phyloP scores from a whole-genome alignment of 2,329 filamentous ascomycete species.

The Ophiocordyceps camponoti-rufipedis region DNA sequence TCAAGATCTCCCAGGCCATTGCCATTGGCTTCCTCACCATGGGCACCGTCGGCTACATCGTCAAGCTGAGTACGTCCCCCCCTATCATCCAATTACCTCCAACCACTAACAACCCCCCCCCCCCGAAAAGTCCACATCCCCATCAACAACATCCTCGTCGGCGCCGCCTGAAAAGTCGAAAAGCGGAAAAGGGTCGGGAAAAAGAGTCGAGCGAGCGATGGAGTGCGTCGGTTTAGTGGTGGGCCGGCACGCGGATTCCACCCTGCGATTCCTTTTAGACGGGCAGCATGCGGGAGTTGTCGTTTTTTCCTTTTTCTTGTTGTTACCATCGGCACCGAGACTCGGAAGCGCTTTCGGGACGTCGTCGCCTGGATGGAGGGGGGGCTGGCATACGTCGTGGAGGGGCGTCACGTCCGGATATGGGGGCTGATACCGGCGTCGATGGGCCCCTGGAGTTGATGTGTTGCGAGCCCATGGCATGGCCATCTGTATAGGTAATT shows the following conservation, averaged over 20 bases:
- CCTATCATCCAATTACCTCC: not conserved
- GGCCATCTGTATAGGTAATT: too few species aligned
- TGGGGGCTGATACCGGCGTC: too few species aligned
- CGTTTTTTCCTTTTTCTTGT: too few species aligned
- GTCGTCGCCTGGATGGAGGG: too few species aligned
- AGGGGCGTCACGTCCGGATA: too few species aligned
- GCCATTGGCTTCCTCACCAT: slow-evolving; percentile 53
- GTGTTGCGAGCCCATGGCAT: too few species aligned
- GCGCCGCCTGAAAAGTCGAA: slow-evolving; percentile 31
- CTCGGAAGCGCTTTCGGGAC: too few species aligned
- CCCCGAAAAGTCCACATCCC: slow-evolving; percentile 40
- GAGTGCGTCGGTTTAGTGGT: not conserved
- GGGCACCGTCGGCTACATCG: slow-evolving; percentile 51
- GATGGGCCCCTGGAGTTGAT: too few species aligned
- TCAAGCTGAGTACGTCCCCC: slow-evolving; percentile 42
- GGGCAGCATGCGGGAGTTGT: too few species aligned
- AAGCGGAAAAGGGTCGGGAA: not conserved
- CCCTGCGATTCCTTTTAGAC: too few species aligned
- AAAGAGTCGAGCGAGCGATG: not conserved
- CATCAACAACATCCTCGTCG: slow-evolving; percentile 52
- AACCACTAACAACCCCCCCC: not conserved
- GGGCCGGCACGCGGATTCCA: not conserved
- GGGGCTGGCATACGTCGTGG: too few species aligned
- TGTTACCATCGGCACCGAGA: too few species aligned
- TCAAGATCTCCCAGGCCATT: slow-evolving; percentile 36